Conservation (phyloP, 176 grass and related monocot genomes). For the Chloris gayana region DNA sequence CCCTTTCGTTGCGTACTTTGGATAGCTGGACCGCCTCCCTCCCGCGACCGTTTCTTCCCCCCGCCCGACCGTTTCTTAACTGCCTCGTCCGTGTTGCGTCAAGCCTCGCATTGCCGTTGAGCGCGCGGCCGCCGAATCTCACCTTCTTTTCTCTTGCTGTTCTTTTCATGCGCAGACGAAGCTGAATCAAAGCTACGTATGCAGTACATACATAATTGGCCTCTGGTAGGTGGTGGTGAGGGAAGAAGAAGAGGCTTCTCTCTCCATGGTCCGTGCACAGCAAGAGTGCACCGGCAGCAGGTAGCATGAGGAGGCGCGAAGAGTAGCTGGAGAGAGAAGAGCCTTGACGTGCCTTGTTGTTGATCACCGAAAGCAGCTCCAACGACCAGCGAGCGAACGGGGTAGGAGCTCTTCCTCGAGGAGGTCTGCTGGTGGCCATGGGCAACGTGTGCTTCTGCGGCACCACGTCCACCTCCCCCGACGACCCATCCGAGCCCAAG, state of each 20-base stretch:
- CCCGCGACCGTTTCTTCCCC: conserved; percentile 23
- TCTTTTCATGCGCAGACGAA: not conserved
- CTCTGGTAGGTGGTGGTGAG: not conserved
- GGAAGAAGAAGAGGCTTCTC: not conserved
- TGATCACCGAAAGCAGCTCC: not conserved
- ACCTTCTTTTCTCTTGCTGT: not conserved
- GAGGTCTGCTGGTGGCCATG: too few relatives aligned
- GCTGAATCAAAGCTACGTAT: not conserved
- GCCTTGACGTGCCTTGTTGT: not conserved
- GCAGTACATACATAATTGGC: not conserved
- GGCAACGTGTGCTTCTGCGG: conserved; percentile 55
- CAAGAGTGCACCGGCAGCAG: too few relatives aligned
- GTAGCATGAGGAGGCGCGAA: not conserved
- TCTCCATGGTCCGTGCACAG: not conserved
- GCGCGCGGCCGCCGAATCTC: not conserved
- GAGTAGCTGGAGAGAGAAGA: not conserved
- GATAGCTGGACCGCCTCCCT: conserved; percentile 31
- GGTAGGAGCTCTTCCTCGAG: too few relatives aligned
- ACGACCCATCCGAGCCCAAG: not conserved
- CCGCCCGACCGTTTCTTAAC: not conserved
- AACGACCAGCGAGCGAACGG: not conserved
- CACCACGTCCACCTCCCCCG: conserved; percentile 23
- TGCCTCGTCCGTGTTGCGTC: too few relatives aligned
- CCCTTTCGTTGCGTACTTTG: conserved; percentile 27
- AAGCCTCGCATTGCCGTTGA: not conserved